Conservation (phyloP, 176 grass and related monocot genomes). For the Eragrostis nindensis region DNA sequence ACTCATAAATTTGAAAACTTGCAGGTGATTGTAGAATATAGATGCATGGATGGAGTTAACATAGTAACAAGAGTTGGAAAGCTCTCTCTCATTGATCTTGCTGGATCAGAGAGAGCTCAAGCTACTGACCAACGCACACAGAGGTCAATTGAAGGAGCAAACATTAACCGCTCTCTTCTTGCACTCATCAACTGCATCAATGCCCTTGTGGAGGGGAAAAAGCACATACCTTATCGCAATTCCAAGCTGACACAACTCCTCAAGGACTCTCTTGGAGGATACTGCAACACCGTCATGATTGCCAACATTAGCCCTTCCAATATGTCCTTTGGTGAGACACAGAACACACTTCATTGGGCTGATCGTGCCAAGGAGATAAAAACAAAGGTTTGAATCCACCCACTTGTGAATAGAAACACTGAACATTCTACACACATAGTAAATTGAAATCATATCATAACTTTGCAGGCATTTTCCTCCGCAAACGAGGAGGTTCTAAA, state of each 20-base stretch:
- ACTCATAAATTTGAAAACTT: conserved; percentile 2
- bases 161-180: conserved; percentile 95
- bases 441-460: conserved; percentile 27
- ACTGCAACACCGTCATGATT: conserved; percentile 96
- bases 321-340: conserved; percentile 84
- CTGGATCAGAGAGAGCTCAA: conserved; percentile 94
- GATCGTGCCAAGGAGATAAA: conserved; percentile 99
- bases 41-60: conserved; percentile 55
- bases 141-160: conserved; percentile 88
- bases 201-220: conserved; percentile 96
- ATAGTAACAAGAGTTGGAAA: conserved; percentile 67
- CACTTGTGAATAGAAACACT: conserved; percentile 16
- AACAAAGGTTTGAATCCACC: conserved; percentile 64
- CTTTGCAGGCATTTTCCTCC: conserved; percentile 52
- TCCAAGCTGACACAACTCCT: conserved; percentile 95
- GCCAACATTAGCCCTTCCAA: conserved; percentile 85
- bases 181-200: conserved; percentile 93
- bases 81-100: conserved; percentile 92
- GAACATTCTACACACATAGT: conserved; percentile 23
- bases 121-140: conserved; percentile 87
- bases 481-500: conserved; percentile 61
- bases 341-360: conserved; percentile 98
- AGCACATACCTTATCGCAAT: conserved; percentile 94
- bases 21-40: conserved; percentile 90
- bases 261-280: conserved; percentile 94